These are phyloP conservation scores for Fragaria iinumae DNA, from an alignment of 306 rosid species.

Conservation along the genomic window DNA sequence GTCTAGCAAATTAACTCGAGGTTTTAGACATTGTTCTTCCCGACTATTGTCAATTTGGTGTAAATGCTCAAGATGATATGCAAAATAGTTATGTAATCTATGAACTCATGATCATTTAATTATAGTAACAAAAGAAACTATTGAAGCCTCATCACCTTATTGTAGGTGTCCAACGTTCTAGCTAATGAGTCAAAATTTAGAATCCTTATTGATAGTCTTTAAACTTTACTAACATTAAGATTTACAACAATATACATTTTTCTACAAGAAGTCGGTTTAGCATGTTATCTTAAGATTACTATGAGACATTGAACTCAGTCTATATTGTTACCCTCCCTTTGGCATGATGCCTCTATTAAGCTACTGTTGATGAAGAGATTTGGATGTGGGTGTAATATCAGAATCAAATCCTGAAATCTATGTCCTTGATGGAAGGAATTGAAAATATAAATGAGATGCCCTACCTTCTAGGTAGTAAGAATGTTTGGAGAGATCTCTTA, in stretches of 20 bases:
- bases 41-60: no score
- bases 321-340: neutral
- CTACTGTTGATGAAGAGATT: slow-evolving; percentile 8
- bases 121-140: neutral
- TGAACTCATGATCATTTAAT: neutral
- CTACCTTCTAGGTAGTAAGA: slow-evolving; percentile 23
- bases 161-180: neutral
- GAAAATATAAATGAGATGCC: slow-evolving; percentile 23
- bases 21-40: neutral
- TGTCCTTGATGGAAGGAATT: slow-evolving; percentile 27
- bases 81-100: no score
- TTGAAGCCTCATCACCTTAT: neutral
- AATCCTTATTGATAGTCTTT: no score
- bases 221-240: neutral
- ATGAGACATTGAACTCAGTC: neutral
- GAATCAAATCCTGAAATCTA: slow-evolving; percentile 42
- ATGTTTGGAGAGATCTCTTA: slow-evolving; percentile 33
- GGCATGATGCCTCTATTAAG: slow-evolving; percentile 4
- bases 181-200: no score
- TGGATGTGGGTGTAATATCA: slow-evolving; percentile 35
- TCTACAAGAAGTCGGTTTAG: neutral
- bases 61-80: neutral
- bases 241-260: neutral
- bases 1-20: neutral
- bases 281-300: neutral